A percentile compares a stretch with the other conserved stretches of the same genome.
These are phyloP conservation scores for Tetrahymena elliotti DNA, from an alignment of 73 alveolate genomes.

Conservation along the genomic window DNA sequence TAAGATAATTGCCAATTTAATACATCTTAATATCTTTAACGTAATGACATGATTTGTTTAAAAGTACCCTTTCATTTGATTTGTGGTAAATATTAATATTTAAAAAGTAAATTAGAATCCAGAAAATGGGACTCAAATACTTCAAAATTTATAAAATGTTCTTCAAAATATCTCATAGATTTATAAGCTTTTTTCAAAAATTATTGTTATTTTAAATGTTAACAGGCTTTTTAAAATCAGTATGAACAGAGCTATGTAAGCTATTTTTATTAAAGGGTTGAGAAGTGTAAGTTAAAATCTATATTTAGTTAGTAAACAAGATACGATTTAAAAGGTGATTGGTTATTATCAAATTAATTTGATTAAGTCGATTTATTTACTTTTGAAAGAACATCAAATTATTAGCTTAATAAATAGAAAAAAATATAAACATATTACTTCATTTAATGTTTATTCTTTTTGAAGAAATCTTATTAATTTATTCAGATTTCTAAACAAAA, in stretches of 20 bases:
- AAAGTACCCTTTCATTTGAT: background rate
- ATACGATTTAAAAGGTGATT: background rate
- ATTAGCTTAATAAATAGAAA: too few relatives aligned
- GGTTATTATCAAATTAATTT: background rate
- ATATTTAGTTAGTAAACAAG: background rate
- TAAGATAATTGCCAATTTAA: background rate
- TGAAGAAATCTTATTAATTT: too few relatives aligned
- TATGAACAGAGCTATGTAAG: background rate
- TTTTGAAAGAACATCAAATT: too few relatives aligned
- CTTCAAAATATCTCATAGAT: background rate
- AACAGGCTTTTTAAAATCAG: too few relatives aligned
- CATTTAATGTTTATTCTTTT: too few relatives aligned
- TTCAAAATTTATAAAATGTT: too few relatives aligned
- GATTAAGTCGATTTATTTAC: background rate
- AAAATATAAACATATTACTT: background rate
- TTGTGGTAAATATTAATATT: background rate
- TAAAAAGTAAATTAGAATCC: background rate
- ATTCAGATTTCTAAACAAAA: too few relatives aligned
- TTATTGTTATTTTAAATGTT: too few relatives aligned
- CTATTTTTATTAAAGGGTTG: background rate
- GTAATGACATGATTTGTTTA: background rate
- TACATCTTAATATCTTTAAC: background rate
- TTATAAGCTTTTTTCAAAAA: background rate
- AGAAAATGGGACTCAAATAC: too few relatives aligned
- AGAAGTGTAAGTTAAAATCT: background rate